Percentiles rank a stretch among this genome's conserved stretches.
These are phyloP conservation scores for Nymphaea thermarum DNA, from an alignment of 164 flowering plant genomes.

Conservation along the genomic window DNA sequence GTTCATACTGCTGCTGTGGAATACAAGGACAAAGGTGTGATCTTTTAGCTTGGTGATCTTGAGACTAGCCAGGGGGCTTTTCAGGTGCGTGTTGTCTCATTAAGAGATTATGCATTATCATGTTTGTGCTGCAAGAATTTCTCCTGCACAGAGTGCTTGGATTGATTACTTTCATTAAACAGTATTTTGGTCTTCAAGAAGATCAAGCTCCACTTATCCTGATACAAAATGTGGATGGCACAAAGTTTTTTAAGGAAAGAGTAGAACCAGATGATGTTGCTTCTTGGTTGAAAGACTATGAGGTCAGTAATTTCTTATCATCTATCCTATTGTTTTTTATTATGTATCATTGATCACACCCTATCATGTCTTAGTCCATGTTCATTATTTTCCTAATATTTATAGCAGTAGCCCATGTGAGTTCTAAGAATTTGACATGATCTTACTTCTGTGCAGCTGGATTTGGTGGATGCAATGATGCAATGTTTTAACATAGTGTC, in stretches of 20 bases:
- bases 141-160: neutral
- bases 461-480: too few species aligned
- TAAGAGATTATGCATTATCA: too few species aligned
- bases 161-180: conserved; percentile 6
- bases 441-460: too few species aligned
- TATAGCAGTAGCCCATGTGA: neutral
- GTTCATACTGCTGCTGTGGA: conserved; percentile 48
- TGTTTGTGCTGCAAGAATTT: neutral
- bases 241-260: conserved; percentile 54
- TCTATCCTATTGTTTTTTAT: neutral
- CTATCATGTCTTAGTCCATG: neutral
- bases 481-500: too few species aligned
- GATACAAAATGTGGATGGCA: conserved; percentile 42
- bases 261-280: conserved; percentile 61
- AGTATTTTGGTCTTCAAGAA: conserved; percentile 77
- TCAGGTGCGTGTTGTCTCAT: conserved; percentile 30
- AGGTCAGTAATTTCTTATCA: conserved; percentile 27
- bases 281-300: conserved; percentile 71
- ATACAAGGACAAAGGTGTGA: conserved; percentile 41
- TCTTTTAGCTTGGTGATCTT: conserved; percentile 72
- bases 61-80: conserved; percentile 67
- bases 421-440: neutral
- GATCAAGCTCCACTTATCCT: conserved; percentile 72
- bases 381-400: neutral
- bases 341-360: neutral